These are phyloP conservation scores for Acacia confusa DNA, from an alignment of 306 rosid genomes.

Conservation along the genomic window DNA sequence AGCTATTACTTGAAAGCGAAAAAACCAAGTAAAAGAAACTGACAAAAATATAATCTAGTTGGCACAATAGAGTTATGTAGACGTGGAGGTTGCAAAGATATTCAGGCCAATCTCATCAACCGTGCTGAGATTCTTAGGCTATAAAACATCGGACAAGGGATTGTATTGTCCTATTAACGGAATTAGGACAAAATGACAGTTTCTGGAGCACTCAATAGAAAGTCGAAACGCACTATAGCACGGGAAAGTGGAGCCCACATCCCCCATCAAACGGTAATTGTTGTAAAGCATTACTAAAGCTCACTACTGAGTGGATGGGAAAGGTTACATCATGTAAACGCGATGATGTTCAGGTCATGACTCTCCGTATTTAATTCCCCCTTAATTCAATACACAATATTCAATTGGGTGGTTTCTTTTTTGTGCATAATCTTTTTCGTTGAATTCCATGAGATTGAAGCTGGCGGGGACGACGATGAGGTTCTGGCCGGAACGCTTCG, in stretches of 20 bases:
- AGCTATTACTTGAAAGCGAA: background rate
- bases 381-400: background rate
- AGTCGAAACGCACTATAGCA: background rate
- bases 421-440: background rate
- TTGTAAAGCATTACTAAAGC: background rate
- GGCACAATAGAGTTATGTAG: background rate
- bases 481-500: constrained; percentile 33
- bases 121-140: too few relatives aligned
- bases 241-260: background rate
- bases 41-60: background rate
- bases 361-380: background rate
- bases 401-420: background rate
- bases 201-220: background rate
- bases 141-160: background rate
- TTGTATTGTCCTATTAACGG: background rate
- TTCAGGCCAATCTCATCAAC: background rate
- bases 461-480: background rate
- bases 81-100: background rate
- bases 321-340: background rate
- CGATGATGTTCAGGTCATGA: background rate
- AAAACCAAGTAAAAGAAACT: background rate
- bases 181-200: background rate
- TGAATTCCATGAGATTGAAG: constrained; percentile 14
- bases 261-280: background rate
- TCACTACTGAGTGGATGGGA: background rate